Evolutionary conservation across 1,284 basidiomycete genomes (phyloP), one percentile per base, ranked within the genome.

Genomic region (Ceratobasidium theobromae): DNA sequence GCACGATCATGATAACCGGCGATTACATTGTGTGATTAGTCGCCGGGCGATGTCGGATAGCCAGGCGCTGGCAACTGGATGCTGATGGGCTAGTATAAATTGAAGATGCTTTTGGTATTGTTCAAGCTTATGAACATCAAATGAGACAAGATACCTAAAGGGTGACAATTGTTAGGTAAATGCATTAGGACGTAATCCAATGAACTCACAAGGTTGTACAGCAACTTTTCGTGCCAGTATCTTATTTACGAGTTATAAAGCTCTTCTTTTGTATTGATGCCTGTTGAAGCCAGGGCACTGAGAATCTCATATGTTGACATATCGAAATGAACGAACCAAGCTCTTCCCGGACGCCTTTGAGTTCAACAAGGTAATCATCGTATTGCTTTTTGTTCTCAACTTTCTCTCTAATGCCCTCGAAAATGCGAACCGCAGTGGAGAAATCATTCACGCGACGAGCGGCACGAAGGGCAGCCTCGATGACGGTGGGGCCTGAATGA

Each of bases 331-430:
- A 85, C 91, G 72, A 73, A 95, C 94, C 94, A 70, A 98, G 84
- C 79, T 97, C 93, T 74, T 95, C 87, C 72, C 91, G 84, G 69
- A 95, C 79, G 65, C 85, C 81, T 78, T 90, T 91, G 72, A 96
- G 82, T 79, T 96, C 95, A 23, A 89, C 84, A 72, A 98, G 78
- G 77, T 98, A 97, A 49, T 87, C 85, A 80, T 93, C 81, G 76
- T 97, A 98, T 79, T 97, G 95, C 71, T 85, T 79, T 81, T 91
- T 89, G 81, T 95, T 97, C 82, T 98, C 95, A 54, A 95, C 93
- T 83, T 97, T 96, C 78, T 92, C 91, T 80, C 85, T 87, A 75
- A 95, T 77, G 71, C 92, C 93, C 81, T 95, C 95, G 74, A 98
- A 94, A 74, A 98, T 86, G 71, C 96, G 84, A 69, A 98, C 94